Percentiles rank a stretch among this genome's conserved stretches.
phyloP scores from a whole-genome alignment of 257 asterid species.

The Solanum virginianum region DNA sequence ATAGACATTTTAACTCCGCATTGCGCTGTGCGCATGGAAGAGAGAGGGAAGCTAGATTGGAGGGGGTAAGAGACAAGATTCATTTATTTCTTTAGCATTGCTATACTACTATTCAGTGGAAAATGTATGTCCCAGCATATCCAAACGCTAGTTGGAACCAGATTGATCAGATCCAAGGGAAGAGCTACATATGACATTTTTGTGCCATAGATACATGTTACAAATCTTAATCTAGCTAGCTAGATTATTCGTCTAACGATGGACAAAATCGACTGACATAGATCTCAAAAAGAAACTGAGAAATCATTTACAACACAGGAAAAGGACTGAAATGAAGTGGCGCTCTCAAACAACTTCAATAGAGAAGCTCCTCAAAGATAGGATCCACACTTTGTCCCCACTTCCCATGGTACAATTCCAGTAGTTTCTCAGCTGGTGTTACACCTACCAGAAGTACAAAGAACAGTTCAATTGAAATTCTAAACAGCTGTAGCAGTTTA shows the following conservation, averaged over 20 bases:
- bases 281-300: neutral
- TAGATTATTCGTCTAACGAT: neutral
- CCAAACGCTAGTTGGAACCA: neutral
- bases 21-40: neutral
- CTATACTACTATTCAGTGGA: neutral
- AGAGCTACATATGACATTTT: neutral
- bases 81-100: neutral
- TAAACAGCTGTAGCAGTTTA: neutral
- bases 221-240: neutral
- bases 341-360: slow-evolving; percentile 19
- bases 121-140: neutral
- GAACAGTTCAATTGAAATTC: neutral
- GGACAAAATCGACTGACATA: neutral
- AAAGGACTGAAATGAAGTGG: neutral
- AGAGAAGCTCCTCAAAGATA: slow-evolving; percentile 80
- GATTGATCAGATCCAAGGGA: neutral
- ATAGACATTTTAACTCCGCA: neutral
- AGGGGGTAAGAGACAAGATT: neutral
- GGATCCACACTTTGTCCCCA: slow-evolving; percentile 86
- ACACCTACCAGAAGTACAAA: slow-evolving; percentile 29
- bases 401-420: slow-evolving; percentile 76
- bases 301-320: neutral
- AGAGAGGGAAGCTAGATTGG: too few species aligned
- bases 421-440: slow-evolving; percentile 92
- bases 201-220: neutral